Percentiles rank a stretch among this genome's conserved stretches.
These are phyloP conservation scores for Castanopsis chinensis DNA, from an alignment of 306 rosid species.

Conservation along the genomic window DNA sequence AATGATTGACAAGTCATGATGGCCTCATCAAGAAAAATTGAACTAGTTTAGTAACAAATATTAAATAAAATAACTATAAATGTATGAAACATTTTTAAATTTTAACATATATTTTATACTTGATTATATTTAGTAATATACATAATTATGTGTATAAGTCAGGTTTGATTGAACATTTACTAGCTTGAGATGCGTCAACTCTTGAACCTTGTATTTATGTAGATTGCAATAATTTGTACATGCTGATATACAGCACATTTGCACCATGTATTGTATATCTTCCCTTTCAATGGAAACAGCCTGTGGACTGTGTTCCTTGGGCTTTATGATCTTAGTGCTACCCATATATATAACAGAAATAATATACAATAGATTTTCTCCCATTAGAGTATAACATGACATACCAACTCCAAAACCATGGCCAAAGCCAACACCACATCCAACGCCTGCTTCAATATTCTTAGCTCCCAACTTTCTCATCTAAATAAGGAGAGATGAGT, in stretches of 20 bases:
- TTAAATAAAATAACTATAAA: neutral
- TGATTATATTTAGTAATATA: neutral
- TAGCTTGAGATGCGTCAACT: neutral
- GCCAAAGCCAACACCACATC: conserved; percentile 96
- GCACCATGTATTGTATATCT: neutral
- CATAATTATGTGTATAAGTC: neutral
- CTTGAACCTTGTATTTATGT: neutral
- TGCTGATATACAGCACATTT: conserved; percentile 1
- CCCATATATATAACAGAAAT: neutral
- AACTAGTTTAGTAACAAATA: neutral
- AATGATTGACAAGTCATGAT: neutral
- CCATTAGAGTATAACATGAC: conserved; percentile 18
- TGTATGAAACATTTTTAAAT: neutral
- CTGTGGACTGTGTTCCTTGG: neutral
- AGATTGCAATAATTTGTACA: neutral
- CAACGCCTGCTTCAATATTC: conserved; percentile 79
- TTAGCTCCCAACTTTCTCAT: conserved; percentile 85
- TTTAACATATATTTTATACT: neutral
- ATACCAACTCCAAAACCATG: conserved; percentile 98
- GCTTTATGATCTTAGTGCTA: neutral
- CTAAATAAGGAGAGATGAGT: conserved; percentile 34
- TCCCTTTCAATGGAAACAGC: neutral
- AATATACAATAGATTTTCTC: neutral
- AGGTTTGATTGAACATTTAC: neutral
- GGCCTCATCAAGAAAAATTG: neutral